Base-by-base conservation (phyloP, 805 yeast genomes). In the Candida montana region DNA sequence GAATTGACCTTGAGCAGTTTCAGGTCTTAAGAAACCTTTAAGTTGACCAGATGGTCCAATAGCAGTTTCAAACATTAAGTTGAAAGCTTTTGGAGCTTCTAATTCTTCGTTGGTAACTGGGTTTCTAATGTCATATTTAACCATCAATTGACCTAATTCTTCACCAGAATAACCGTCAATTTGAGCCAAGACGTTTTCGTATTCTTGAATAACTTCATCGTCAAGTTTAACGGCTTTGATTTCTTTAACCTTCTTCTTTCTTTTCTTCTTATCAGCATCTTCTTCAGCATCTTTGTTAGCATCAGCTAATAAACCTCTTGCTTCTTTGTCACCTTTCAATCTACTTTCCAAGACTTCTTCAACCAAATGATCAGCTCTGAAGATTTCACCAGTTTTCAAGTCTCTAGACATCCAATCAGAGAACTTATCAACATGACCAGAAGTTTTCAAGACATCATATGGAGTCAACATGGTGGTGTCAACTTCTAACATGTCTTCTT, bases 331-430 rank as follows among this genome's bases (percentile, higher is more conserved):
- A 58, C 99, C 99, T 69, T 91, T 93, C 65, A 93, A 76, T 64
- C 99, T 80, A 45, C 95, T 75, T 72, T 93, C 99, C 54, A 93
- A 72, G 11, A 95, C 99, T 71, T 93, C 99, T 71, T 93, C 99
- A 38, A 93, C 95, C 57, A 93, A 72, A 67, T 93, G 99, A 67
- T 93, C 99, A 40, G 97, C 98, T 69, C 99, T 79, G 74, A 93
- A 93, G 55, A 93, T 93, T 70, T 93, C 99, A 53, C 99, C 99
- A 31, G 96, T 86, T 63, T 86, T 86, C 58, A 80, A 71, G 67
- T 93, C 99, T 58, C 85, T 81, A 67, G 96, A 89, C 99, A 93
- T 93, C 96, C 96, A 93, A 67, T 93, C 99, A 52, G 97, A 87
- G 62, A 93, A 93, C 73, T 93, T 93, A 66, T 93, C 99, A 51